Percentiles rank a stretch among this genome's conserved stretches.
Evolutionary conservation across 495 filamentous ascomycete species (phyloP).

Genomic region (Cairneyella variabilis): DNA sequence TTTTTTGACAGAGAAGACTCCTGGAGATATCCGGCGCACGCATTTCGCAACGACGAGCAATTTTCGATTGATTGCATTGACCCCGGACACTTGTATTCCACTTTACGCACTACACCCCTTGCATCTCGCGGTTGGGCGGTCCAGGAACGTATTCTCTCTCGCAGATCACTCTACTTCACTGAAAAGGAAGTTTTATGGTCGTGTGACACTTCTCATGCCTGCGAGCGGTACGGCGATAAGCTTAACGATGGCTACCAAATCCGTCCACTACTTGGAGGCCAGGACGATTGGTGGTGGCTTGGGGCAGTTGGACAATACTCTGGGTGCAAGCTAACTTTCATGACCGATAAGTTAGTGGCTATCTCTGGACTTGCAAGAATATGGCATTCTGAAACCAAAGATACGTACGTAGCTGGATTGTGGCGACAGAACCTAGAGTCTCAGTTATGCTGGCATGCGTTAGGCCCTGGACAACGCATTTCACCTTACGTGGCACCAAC

Average conservation of each 20-base stretch:
- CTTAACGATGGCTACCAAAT: too few species aligned
- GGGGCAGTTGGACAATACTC: background rate
- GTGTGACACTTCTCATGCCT: too few species aligned
- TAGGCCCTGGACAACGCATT: background rate
- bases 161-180: too few species aligned
- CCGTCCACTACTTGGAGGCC: too few species aligned
- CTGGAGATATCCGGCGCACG: background rate
- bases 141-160: too few species aligned
- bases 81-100: background rate
- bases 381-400: background rate
- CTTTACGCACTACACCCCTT: too few species aligned
- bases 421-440: background rate
- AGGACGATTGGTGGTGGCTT: too few species aligned
- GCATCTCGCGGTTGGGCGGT: too few species aligned
- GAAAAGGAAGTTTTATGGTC: too few species aligned
- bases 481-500: background rate
- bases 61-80: background rate
- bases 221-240: too few species aligned
- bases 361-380: background rate
- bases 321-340: background rate
- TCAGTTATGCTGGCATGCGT: background rate
- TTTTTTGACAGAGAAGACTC: background rate
- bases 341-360: background rate
- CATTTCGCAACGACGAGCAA: background rate
- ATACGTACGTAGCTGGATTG: background rate